phyloP scores from a whole-genome alignment of 768 basidiomycete genomes.

The Gymnopilus junonius region DNA sequence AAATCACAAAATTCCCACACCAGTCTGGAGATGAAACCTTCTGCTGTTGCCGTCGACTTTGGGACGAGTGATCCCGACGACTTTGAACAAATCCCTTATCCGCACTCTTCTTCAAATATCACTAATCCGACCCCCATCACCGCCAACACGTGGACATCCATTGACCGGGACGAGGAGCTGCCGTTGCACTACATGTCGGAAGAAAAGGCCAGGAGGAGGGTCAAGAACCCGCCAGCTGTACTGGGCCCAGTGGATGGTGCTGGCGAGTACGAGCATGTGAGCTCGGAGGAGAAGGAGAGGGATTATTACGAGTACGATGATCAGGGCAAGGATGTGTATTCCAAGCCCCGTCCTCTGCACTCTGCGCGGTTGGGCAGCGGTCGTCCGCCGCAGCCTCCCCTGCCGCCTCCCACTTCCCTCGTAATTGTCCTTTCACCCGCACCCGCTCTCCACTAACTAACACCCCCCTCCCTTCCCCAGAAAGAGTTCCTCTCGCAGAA shows the following conservation, averaged over 20 bases:
- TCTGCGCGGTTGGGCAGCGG: slow-evolving; percentile 56
- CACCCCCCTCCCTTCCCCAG: slow-evolving; percentile 38
- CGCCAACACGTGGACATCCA: slow-evolving; percentile 17
- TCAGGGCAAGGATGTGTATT: slow-evolving; percentile 56
- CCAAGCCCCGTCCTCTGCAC: slow-evolving; percentile 44
- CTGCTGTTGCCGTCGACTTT: slow-evolving; percentile 69
- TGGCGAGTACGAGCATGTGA: too few relatives aligned
- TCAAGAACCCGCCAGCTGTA: slow-evolving; percentile 30
- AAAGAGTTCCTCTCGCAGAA: slow-evolving; percentile 82
- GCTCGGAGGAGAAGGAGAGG: slow-evolving; percentile 31
- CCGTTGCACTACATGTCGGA: slow-evolving; percentile 60
- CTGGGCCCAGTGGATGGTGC: too few relatives aligned
- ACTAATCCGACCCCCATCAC: neutral
- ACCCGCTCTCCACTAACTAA: slow-evolving; percentile 11
- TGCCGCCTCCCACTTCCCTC: slow-evolving; percentile 69
- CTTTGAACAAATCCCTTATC: slow-evolving; percentile 73
- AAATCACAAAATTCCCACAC: neutral
- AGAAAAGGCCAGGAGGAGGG: slow-evolving; percentile 67
- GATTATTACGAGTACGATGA: slow-evolving; percentile 42
- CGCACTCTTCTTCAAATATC: slow-evolving; percentile 39
- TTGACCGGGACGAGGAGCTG: slow-evolving; percentile 42
- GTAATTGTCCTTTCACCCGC: slow-evolving; percentile 31
- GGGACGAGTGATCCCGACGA: slow-evolving; percentile 63
- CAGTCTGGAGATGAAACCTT: neutral
- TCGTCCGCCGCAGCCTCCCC: slow-evolving; percentile 58